Evolutionary conservation across 2,329 filamentous ascomycete genomes (phyloP).

Genomic region (Nemania sp.): DNA sequence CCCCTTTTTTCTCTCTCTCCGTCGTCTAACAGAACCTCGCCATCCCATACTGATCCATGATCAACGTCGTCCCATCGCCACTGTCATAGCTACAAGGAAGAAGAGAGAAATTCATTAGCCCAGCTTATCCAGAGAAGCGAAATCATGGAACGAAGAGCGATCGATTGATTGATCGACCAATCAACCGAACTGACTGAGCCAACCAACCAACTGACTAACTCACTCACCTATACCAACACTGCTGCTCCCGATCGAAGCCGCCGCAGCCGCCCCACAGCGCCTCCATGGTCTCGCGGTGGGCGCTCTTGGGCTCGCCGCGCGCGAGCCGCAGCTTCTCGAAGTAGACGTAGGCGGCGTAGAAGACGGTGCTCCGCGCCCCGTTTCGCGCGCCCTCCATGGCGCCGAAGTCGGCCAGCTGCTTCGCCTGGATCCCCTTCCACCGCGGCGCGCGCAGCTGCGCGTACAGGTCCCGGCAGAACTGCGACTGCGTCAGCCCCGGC

Average conservation of each 20-base stretch:
- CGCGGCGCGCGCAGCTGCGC: slow-evolving; percentile 43
- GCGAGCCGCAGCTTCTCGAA: slow-evolving; percentile 63
- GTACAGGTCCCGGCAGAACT: slow-evolving; percentile 51
- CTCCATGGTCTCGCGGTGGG: slow-evolving; percentile 56
- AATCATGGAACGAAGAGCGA: no score
- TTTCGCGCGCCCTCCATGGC: slow-evolving; percentile 51
- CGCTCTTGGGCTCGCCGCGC: slow-evolving; percentile 56
- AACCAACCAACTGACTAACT: not conserved
- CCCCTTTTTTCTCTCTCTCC: no score
- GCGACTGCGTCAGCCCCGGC: slow-evolving; percentile 53
- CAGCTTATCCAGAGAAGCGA: no score
- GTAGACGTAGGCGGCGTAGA: slow-evolving; percentile 60
- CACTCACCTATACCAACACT: slow-evolving; percentile 20
- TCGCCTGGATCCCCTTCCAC: slow-evolving; percentile 40
- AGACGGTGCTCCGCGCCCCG: slow-evolving; percentile 53
- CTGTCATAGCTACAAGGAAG: no score
- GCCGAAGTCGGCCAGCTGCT: slow-evolving; percentile 54
- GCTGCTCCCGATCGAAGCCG: slow-evolving; percentile 1
- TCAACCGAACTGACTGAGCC: no score
- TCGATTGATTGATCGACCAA: no score
- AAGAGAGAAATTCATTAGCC: no score
- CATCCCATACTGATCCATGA: slow-evolving; percentile 9
- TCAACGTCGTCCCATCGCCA: not conserved
- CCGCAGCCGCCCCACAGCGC: slow-evolving; percentile 25
- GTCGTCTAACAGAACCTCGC: not conserved